A percentile compares a stretch with the other conserved stretches of the same genome.
These are phyloP conservation scores for Backusella luteola DNA, from an alignment of 192 early-diverging fungal species.

Conservation along the genomic window DNA sequence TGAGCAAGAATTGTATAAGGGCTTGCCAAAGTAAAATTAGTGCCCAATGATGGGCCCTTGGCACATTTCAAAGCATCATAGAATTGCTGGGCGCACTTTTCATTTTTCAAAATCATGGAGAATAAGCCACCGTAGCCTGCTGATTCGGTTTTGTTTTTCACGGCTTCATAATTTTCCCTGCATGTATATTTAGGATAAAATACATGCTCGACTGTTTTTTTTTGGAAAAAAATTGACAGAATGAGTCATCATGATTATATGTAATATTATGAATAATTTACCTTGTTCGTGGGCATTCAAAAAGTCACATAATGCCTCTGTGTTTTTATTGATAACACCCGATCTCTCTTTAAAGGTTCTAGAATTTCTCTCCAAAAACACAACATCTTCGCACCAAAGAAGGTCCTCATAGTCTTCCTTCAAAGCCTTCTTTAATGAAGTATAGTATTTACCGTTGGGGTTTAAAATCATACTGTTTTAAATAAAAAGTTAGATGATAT, in stretches of 20 bases:
- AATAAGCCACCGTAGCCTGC: slow-evolving; percentile 90
- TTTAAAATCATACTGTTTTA: slow-evolving; percentile 69
- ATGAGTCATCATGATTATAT: not conserved
- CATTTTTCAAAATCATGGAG: slow-evolving; percentile 69
- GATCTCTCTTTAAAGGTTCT: slow-evolving; percentile 79
- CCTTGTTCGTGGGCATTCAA: slow-evolving; percentile 69
- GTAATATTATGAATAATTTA: slow-evolving; percentile 20
- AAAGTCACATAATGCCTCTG: slow-evolving; percentile 74
- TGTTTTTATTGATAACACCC: slow-evolving; percentile 71
- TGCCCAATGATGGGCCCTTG: slow-evolving; percentile 95
- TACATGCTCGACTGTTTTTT: slow-evolving; percentile 60
- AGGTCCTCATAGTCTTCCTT: slow-evolving; percentile 72
- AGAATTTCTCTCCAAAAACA: slow-evolving; percentile 95
- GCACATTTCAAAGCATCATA: slow-evolving; percentile 80
- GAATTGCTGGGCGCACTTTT: slow-evolving; percentile 61
- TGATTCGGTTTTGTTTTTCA: slow-evolving; percentile 45
- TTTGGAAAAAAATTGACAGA: not conserved
- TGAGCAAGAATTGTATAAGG: slow-evolving; percentile 97
- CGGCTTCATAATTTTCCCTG: slow-evolving; percentile 63
- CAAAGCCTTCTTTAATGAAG: slow-evolving; percentile 54
- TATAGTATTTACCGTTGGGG: slow-evolving; percentile 58
- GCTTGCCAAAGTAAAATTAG: slow-evolving; percentile 93
- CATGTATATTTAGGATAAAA: slow-evolving; percentile 86
- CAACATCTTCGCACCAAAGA: slow-evolving; percentile 90
- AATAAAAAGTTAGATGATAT: not conserved